Conservation (phyloP, 345 rosid species). For the Dipteronia dyeriana region DNA sequence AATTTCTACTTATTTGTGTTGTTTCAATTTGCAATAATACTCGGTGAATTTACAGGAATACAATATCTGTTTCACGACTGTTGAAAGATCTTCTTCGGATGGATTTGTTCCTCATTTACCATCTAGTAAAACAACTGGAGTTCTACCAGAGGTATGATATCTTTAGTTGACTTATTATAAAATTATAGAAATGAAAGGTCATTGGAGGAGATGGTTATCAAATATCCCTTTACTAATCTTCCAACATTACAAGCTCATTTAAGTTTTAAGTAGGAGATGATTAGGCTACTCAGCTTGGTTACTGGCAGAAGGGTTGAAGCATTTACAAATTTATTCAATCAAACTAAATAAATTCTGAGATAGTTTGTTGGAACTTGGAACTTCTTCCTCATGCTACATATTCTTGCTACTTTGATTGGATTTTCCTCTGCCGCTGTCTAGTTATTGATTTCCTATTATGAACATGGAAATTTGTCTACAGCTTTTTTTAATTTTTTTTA, state of each 20-base stretch:
- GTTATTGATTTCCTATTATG: slow-evolving; percentile 6
- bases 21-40: slow-evolving; percentile 10
- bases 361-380: slow-evolving; percentile 14
- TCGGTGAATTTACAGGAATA: slow-evolving; percentile 65
- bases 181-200: background rate
- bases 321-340: background rate
- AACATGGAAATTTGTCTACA: slow-evolving; percentile 5
- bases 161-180: background rate
- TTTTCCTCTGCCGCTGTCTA: background rate
- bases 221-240: slow-evolving; percentile 1
- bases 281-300: background rate
- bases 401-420: background rate
- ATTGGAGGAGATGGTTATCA: background rate
- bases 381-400: background rate
- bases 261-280: background rate
- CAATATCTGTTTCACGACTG: slow-evolving; percentile 96
- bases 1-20: background rate
- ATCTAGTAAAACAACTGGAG: slow-evolving; percentile 66
- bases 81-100: slow-evolving; percentile 77
- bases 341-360: background rate
- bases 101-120: slow-evolving; percentile 76
- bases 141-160: slow-evolving; percentile 81
- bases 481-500: no score
- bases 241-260: slow-evolving; percentile 9
- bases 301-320: background rate